phyloP scores from a whole-genome alignment of 345 rosid species.

The Bruguiera gymnorhiza region DNA sequence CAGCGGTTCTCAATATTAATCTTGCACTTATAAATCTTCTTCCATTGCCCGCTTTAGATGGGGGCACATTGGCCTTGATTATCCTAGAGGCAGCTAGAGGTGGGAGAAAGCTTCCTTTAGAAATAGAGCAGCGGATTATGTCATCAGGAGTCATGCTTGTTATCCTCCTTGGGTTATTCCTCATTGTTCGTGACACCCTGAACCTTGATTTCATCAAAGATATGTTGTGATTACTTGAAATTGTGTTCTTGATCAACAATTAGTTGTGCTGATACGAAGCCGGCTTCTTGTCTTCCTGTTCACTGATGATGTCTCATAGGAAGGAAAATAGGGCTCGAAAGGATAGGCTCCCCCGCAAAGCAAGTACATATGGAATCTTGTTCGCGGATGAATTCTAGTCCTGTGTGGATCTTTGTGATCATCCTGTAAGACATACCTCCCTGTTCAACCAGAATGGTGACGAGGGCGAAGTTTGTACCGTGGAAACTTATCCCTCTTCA shows the following conservation, averaged over 20 bases:
- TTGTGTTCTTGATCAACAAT: slow-evolving; percentile 8
- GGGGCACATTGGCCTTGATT: slow-evolving; percentile 87
- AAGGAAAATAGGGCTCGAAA: neutral
- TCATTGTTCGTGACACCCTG: slow-evolving; percentile 79
- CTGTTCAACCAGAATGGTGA: neutral
- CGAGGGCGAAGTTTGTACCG: too few species aligned
- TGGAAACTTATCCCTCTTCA: too few species aligned
- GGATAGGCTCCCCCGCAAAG: slow-evolving; percentile 10
- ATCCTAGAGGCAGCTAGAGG: slow-evolving; percentile 82
- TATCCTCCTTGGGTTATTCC: slow-evolving; percentile 71
- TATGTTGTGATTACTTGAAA: slow-evolving; percentile 46
- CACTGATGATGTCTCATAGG: slow-evolving; percentile 10
- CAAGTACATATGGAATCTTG: slow-evolving; percentile 22
- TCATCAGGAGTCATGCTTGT: slow-evolving; percentile 89
- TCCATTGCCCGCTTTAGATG: slow-evolving; percentile 92
- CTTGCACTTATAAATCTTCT: slow-evolving; percentile 88
- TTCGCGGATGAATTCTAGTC: slow-evolving; percentile 2
- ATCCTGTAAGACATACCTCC: slow-evolving; percentile 22
- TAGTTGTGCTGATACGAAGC: neutral
- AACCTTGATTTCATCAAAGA: slow-evolving; percentile 82
- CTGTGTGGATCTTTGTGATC: slow-evolving; percentile 9
- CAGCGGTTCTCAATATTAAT: slow-evolving; percentile 77
- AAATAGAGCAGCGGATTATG: slow-evolving; percentile 84
- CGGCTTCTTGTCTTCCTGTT: slow-evolving; percentile 2
- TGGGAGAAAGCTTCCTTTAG: slow-evolving; percentile 85